Evolutionary conservation across 1,284 basidiomycete species (phyloP).

Genomic region (Bondarzewia mesenterica): DNA sequence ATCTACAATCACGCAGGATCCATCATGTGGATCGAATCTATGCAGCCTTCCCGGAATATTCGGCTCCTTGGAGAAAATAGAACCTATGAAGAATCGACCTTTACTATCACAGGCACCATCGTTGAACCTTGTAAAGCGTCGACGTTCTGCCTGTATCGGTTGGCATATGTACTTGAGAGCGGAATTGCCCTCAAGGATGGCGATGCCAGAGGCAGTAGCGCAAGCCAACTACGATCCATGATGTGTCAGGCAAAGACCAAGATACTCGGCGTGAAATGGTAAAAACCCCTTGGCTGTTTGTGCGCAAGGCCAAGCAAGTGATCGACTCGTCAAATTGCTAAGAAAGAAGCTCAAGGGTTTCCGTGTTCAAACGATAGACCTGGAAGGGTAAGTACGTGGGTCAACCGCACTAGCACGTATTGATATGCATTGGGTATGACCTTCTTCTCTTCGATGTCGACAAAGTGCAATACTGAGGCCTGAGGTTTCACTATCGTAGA

Average conservation of each 20-base stretch:
- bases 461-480: conserved; percentile 56
- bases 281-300: conserved; percentile 36
- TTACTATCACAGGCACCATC: conserved; percentile 59
- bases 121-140: conserved; percentile 50
- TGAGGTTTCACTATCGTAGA: conserved; percentile 48
- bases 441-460: conserved; percentile 55
- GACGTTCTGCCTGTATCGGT: conserved; percentile 36
- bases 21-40: conserved; percentile 44
- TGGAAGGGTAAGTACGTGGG: neutral
- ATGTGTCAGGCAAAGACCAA: neutral
- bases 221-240: conserved; percentile 39
- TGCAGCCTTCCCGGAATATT: conserved; percentile 50
- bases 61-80: conserved; percentile 41
- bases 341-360: neutral
- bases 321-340: conserved; percentile 34
- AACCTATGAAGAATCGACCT: conserved; percentile 61
- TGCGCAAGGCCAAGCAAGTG: conserved; percentile 45
- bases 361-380: neutral
- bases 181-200: conserved; percentile 37
- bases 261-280: neutral
- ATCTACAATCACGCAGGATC: conserved; percentile 43
- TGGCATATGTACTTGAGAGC: conserved; percentile 37
- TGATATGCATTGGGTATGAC: conserved; percentile 26
- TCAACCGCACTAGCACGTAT: neutral
- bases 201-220: conserved; percentile 44